These are phyloP conservation scores for Coelastrella sp. DNA, from an alignment of 139 green algal species.

Conservation along the genomic window DNA sequence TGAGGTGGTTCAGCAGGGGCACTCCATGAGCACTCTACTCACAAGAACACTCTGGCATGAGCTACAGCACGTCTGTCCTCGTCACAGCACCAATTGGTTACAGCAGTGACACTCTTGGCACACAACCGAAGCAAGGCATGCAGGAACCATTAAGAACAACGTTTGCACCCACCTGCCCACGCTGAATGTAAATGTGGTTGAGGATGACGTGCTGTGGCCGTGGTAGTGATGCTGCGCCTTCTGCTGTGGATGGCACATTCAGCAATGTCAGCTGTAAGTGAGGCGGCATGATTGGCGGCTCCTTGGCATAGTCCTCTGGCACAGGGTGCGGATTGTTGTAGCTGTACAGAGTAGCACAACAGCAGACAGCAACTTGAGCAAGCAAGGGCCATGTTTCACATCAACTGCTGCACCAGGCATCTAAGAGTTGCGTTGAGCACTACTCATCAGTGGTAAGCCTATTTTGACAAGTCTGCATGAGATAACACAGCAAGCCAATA, in stretches of 20 bases:
- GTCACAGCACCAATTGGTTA: neutral
- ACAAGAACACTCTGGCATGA: too few relatives aligned
- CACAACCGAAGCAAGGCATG: neutral
- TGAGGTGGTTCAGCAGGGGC: neutral
- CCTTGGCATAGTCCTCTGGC: conserved; percentile 96
- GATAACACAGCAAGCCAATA: too few relatives aligned
- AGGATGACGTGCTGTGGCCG: conserved; percentile 98
- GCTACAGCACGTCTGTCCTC: too few relatives aligned
- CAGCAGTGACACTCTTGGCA: neutral
- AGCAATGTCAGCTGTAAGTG: conserved; percentile 98
- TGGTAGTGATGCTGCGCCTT: conserved; percentile 71
- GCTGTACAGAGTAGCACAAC: conserved; percentile 58
- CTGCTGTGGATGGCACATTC: conserved; percentile 89
- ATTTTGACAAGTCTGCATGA: too few relatives aligned
- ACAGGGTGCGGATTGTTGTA: conserved; percentile 82
- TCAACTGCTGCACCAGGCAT: too few relatives aligned
- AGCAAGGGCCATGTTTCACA: neutral
- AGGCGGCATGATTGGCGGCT: conserved; percentile 92
- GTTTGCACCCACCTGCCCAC: conserved; percentile 57
- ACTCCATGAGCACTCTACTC: neutral
- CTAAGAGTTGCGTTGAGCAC: too few relatives aligned
- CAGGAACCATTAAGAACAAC: neutral
- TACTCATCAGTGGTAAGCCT: too few relatives aligned
- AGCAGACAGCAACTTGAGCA: neutral
- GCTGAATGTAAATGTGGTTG: conserved; percentile 95